Evolutionary conservation across 192 early-diverging fungal genomes (phyloP).

Genomic region (Dissophora ornata): DNA sequence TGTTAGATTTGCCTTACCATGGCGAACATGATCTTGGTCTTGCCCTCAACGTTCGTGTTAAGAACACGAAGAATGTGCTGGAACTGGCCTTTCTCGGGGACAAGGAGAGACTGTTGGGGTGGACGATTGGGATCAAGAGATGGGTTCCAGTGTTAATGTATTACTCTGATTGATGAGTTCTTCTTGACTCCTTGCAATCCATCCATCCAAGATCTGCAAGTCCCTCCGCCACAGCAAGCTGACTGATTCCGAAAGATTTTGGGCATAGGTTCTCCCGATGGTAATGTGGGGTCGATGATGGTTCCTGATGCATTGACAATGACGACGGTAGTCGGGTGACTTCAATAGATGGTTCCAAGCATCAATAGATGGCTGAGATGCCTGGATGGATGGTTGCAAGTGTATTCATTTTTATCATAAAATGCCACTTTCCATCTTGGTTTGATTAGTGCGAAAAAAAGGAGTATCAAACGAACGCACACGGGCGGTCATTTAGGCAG

Average conservation of each 20-base stretch:
- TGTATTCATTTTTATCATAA: constrained; percentile 5
- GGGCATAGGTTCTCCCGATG: constrained; percentile 9
- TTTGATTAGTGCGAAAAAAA: constrained; percentile 50
- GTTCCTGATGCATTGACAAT: too few relatives aligned
- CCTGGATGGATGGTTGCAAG: constrained; percentile 32
- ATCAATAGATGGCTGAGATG: constrained; percentile 22
- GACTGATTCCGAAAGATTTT: background rate
- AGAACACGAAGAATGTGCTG: constrained; percentile 98
- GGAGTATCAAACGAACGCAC: constrained; percentile 22
- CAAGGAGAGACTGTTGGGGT: constrained; percentile 81
- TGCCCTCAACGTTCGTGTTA: constrained; percentile 99
- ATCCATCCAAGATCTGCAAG: background rate
- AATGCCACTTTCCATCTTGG: constrained; percentile 49
- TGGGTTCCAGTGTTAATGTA: constrained; percentile 26
- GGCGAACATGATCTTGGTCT: constrained; percentile 95
- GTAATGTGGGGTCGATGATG: background rate
- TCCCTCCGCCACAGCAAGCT: background rate
- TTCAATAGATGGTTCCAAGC: background rate
- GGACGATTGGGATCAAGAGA: constrained; percentile 3
- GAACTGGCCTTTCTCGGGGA: constrained; percentile 92
- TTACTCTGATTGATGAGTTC: background rate
- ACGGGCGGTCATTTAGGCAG: constrained; percentile 1
- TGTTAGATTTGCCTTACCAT: constrained; percentile 57
- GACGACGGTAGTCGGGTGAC: too few relatives aligned
- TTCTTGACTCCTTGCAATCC: too few relatives aligned